These are phyloP conservation scores for Fraxinus cuspidata DNA, from an alignment of 257 asterid species.

Conservation along the genomic window DNA sequence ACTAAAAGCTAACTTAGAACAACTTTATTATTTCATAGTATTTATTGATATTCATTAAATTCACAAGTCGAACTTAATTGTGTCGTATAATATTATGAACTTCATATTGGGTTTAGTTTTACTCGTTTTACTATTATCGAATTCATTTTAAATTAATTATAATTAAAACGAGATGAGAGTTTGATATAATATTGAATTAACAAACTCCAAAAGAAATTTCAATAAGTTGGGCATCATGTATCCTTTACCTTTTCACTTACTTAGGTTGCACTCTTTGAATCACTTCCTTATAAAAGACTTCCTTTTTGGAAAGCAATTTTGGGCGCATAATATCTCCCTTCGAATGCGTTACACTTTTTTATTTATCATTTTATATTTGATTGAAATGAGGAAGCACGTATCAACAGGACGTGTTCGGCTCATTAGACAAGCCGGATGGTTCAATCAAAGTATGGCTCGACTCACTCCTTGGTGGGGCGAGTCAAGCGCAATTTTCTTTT, in stretches of 20 bases:
- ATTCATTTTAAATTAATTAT: not conserved
- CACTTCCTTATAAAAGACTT: slow-evolving; percentile 48
- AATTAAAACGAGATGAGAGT: not conserved
- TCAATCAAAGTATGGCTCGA: no score
- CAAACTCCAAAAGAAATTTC: not conserved
- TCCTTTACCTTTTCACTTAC: slow-evolving; percentile 37
- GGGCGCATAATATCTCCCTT: not conserved
- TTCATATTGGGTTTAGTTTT: not conserved
- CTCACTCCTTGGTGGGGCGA: no score
- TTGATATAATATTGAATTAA: not conserved
- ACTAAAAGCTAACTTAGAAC: not conserved
- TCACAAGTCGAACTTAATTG: not conserved
- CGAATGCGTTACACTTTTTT: not conserved
- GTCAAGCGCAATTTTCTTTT: no score
- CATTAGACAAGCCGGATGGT: no score
- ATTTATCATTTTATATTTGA: no score
- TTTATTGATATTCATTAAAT: not conserved
- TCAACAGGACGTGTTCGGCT: no score
- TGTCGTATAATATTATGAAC: not conserved
- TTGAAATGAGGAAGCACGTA: no score
- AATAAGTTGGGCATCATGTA: not conserved
- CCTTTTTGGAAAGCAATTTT: slow-evolving; percentile 14
- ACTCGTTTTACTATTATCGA: not conserved
- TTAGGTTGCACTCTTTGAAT: slow-evolving; percentile 69
- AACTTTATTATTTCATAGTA: not conserved